These are phyloP conservation scores for Daldinia decipiens DNA, from an alignment of 495 filamentous ascomycete genomes.

Conservation along the genomic window DNA sequence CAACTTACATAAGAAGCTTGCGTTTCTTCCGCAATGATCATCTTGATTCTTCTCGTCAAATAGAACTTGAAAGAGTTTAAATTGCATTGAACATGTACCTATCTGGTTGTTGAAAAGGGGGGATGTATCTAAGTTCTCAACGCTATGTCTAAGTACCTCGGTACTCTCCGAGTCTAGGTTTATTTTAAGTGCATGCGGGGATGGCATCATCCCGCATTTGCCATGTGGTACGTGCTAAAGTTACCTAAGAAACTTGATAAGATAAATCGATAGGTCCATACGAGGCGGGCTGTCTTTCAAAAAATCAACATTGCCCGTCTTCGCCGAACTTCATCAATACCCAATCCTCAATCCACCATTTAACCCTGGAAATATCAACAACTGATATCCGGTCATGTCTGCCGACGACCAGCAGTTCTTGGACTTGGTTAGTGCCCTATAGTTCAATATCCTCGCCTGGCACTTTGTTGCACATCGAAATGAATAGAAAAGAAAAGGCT, in stretches of 20 bases:
- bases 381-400: conserved; percentile 57
- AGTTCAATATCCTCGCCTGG: neutral
- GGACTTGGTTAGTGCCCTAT: conserved; percentile 62
- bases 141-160: no score
- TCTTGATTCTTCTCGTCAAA: no score
- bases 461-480: conserved; percentile 1
- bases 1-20: no score
- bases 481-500: conserved; percentile 28
- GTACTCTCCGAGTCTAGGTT: neutral
- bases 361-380: conserved; percentile 7
- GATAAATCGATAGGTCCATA: neutral
- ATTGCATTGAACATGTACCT: no score
- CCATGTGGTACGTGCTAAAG: neutral
- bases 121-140: no score
- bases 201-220: conserved; percentile 2
- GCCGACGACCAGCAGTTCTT: conserved; percentile 71
- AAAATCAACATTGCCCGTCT: conserved; percentile 15
- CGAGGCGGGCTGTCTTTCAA: conserved; percentile 4
- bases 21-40: no score
- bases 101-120: no score
- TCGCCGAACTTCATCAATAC: conserved; percentile 23
- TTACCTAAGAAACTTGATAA: neutral
- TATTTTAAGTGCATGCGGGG: neutral
- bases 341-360: neutral
- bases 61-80: no score